phyloP scores from a whole-genome alignment of 495 filamentous ascomycete species.

The Penicillium cinerascens region DNA sequence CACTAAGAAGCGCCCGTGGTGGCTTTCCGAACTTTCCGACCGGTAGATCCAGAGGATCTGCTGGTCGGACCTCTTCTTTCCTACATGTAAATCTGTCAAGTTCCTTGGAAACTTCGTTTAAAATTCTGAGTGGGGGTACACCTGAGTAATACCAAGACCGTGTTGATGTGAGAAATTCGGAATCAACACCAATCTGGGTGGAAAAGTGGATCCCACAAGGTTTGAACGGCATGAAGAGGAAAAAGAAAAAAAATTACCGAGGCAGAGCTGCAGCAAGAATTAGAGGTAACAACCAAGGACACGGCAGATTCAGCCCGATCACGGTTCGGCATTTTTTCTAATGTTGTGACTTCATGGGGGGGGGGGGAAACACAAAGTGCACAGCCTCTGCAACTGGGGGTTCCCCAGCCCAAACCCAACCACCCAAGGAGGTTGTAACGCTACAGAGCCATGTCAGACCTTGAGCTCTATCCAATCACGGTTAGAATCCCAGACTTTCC shows the following conservation, averaged over 20 bases:
- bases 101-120: neutral
- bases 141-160: slow-evolving; percentile 1
- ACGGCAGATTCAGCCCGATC: neutral
- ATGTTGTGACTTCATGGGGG: neutral
- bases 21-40: slow-evolving; percentile 20
- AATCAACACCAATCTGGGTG: slow-evolving; percentile 30
- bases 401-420: neutral
- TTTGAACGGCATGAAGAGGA: slow-evolving; percentile 6
- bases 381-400: neutral
- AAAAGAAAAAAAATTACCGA: slow-evolving; percentile 3
- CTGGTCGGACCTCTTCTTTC: slow-evolving; percentile 1
- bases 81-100: neutral
- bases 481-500: neutral
- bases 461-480: neutral
- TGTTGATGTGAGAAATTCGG: slow-evolving; percentile 4
- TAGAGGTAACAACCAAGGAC: slow-evolving; percentile 3
- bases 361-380: neutral
- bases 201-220: slow-evolving; percentile 28
- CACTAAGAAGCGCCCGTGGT: slow-evolving; percentile 6
- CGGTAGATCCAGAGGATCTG: slow-evolving; percentile 5
- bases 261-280: neutral
- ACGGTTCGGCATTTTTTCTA: no score
- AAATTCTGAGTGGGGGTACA: neutral
- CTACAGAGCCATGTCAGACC: neutral
- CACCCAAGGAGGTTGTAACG: neutral